Conservation (phyloP, 768 basidiomycete genomes). For the Mycena leptocephala region DNA sequence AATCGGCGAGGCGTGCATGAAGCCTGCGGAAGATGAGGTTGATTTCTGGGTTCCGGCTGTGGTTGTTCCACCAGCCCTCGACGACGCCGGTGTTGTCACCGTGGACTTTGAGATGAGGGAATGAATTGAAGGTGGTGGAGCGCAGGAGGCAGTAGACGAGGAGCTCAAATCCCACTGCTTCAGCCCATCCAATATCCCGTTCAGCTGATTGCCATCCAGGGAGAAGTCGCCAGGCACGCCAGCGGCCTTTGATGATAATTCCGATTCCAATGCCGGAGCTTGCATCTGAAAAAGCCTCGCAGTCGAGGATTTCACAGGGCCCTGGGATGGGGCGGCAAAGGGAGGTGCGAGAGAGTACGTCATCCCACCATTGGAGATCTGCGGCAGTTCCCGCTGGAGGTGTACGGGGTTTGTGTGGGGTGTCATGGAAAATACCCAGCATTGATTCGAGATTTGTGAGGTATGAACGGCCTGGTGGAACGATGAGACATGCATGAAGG, state of each 20-base stretch:
- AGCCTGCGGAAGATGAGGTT: conserved; percentile 49
- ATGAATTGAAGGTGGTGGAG: background rate
- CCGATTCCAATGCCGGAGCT: conserved; percentile 36
- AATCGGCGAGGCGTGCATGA: background rate
- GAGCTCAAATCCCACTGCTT: conserved; percentile 62
- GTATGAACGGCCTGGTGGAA: conserved; percentile 53
- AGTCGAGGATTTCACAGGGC: conserved; percentile 27
- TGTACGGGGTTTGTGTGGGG: conserved; percentile 49
- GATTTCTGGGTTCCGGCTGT: conserved; percentile 43
- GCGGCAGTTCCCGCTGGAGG: conserved; percentile 48
- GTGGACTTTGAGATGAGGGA: background rate
- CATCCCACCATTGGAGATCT: conserved; percentile 54
- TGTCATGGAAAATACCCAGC: conserved; percentile 41
- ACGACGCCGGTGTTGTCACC: conserved; percentile 56
- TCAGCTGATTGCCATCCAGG: conserved; percentile 48
- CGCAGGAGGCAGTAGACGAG: conserved; percentile 43
- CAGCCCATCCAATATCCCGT: conserved; percentile 64
- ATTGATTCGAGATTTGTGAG: conserved; percentile 58
- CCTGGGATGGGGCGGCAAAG: conserved; percentile 36
- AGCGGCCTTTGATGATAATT: conserved; percentile 29
- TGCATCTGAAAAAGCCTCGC: conserved; percentile 50
- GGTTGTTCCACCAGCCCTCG: conserved; percentile 51
- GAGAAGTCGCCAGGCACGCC: conserved; percentile 39
- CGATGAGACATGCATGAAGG: conserved; percentile 49
- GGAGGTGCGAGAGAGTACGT: background rate